Conservation (phyloP, 805 yeast genomes). For the Spathaspora passalidarum region DNA sequence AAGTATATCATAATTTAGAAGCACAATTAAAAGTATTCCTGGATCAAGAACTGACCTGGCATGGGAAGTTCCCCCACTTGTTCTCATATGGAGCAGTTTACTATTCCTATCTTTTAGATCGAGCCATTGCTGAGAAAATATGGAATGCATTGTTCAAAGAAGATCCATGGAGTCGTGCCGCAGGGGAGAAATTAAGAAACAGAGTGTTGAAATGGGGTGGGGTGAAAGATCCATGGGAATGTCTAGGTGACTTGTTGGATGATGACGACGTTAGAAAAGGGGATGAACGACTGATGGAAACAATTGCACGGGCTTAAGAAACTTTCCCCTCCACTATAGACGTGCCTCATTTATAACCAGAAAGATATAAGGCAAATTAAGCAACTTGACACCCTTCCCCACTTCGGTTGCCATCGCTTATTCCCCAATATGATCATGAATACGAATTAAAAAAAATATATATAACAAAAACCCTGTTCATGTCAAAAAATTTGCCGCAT, state of each 20-base stretch:
- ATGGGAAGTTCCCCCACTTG: constrained; percentile 89
- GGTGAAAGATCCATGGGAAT: constrained; percentile 80
- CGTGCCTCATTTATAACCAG: neutral
- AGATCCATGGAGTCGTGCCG: constrained; percentile 66
- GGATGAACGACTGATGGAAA: constrained; percentile 66
- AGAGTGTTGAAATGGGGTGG: constrained; percentile 92
- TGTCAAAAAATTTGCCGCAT: neutral
- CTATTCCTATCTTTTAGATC: constrained; percentile 85
- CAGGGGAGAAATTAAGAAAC: constrained; percentile 74
- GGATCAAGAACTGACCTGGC: constrained; percentile 78
- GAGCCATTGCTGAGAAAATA: constrained; percentile 86
- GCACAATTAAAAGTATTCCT: constrained; percentile 56
- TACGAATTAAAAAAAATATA: neutral
- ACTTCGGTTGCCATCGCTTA: neutral
- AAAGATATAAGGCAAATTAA: too few species aligned
- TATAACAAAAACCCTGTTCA: neutral
- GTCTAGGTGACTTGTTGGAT: constrained; percentile 77
- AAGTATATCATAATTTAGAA: constrained; percentile 67
- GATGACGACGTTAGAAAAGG: constrained; percentile 60
- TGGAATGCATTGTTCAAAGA: constrained; percentile 71
- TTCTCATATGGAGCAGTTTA: constrained; percentile 93
- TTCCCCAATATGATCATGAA: neutral
- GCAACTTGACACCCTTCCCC: too few species aligned
- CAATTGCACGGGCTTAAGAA: constrained; percentile 7
- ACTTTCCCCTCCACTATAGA: neutral